Percentiles rank a stretch among this genome's conserved stretches.
phyloP scores from a whole-genome alignment of 2,329 filamentous ascomycete genomes.

The Sclerotinia subarctica region DNA sequence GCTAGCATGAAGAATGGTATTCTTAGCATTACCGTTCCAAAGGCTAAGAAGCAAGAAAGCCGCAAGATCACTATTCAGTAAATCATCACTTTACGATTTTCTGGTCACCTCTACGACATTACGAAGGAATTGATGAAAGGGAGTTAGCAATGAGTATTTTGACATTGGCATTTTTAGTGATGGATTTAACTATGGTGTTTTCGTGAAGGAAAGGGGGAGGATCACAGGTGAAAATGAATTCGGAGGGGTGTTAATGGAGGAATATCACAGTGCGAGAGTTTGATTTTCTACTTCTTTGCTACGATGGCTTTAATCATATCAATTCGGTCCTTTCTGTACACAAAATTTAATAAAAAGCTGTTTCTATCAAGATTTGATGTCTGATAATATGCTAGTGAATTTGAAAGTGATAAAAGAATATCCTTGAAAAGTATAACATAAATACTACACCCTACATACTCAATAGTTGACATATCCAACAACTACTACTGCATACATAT shows the following conservation, averaged over 20 bases:
- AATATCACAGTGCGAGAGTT: background rate
- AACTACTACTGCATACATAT: no score
- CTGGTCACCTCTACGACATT: background rate
- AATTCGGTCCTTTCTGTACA: constrained; percentile 5
- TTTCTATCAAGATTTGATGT: background rate
- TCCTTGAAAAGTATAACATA: background rate
- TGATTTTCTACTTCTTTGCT: background rate
- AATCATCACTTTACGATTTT: constrained; percentile 6
- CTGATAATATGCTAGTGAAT: background rate
- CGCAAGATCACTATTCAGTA: constrained; percentile 51
- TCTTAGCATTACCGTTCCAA: constrained; percentile 62
- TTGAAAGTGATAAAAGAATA: background rate
- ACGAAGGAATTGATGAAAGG: constrained; percentile 10
- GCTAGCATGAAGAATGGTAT: constrained; percentile 65
- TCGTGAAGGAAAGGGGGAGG: background rate
- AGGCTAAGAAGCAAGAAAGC: constrained; percentile 57
- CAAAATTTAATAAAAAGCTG: background rate
- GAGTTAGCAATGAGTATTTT: constrained; percentile 6
- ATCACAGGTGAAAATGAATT: background rate
- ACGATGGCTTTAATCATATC: background rate
- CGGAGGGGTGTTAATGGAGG: background rate
- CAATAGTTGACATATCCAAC: no score
- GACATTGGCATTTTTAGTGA: background rate
- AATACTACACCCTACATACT: background rate
- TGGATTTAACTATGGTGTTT: background rate